Percentiles rank a stretch among this genome's conserved stretches.
phyloP scores from a whole-genome alignment of 306 rosid genomes.

The Glycine latifolia region DNA sequence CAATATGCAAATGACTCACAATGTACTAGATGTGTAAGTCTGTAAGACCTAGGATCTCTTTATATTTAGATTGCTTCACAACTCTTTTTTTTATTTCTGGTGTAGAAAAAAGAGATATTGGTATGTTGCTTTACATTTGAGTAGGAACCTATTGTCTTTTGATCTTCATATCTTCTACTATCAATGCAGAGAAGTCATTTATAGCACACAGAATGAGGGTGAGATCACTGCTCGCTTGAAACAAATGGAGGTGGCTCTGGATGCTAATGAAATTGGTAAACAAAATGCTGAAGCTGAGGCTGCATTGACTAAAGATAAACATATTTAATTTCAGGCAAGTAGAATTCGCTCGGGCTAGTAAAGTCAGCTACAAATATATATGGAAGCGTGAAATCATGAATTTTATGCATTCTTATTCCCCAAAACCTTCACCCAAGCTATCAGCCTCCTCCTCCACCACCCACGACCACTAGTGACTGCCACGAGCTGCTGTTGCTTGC shows the following conservation, averaged over 20 bases:
- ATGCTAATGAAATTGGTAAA: constrained; percentile 71
- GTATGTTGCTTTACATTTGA: constrained; percentile 19
- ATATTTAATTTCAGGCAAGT: too few species aligned
- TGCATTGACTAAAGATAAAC: constrained; percentile 68
- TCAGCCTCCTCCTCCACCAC: too few species aligned
- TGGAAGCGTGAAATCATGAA: too few species aligned
- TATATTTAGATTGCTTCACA: constrained; percentile 25
- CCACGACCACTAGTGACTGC: too few species aligned
- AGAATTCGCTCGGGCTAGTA: too few species aligned
- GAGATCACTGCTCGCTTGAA: constrained; percentile 75
- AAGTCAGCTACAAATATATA: too few species aligned
- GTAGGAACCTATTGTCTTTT: background rate
- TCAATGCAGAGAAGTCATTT: constrained; percentile 81
- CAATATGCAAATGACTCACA: constrained; percentile 12
- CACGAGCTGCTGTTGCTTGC: too few species aligned
- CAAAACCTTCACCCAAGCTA: too few species aligned
- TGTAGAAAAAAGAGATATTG: constrained; percentile 13
- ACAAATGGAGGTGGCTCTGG: constrained; percentile 86
- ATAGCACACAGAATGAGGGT: constrained; percentile 70
- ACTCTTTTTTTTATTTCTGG: background rate
- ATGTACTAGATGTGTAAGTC: constrained; percentile 15
- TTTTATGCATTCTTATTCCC: too few species aligned
- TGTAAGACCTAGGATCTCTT: constrained; percentile 24
- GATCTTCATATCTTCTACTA: constrained; percentile 47
- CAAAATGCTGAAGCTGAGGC: constrained; percentile 80